Base-by-base conservation (phyloP, 139 green algal species). In the Chlamydomonas sphaeroides region DNA sequence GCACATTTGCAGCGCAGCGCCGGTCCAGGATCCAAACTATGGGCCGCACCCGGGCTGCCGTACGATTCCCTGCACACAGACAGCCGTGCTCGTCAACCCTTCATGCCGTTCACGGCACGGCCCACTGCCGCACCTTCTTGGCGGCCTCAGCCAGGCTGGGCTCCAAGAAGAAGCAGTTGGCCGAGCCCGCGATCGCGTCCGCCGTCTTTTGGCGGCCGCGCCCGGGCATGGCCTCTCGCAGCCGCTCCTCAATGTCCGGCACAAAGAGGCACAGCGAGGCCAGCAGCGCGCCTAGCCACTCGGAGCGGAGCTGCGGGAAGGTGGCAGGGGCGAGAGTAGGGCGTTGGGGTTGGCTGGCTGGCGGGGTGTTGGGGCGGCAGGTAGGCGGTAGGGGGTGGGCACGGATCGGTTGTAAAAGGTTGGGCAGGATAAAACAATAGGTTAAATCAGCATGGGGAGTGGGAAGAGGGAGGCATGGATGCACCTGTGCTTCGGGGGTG, bases 211-310 rank as follows among this genome's bases (percentile, higher is more conserved):
- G 75, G 10, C 95, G 82, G 8, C 95, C 94, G 8, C 90, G 80
- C 0, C 91, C 91, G 30, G 93, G 90, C 72, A 88, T 72, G 18
- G 89, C 77, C 62, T 96, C 88, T 15, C 94, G 88, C 35, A 98
- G 84, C 30, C 91, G 79, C 35, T 84, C 68, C 84, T 97, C 92
- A 18, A 98, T 85, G 30, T 93, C 88, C 21, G 95, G 95, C 11
- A 91, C 88, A 1, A 80, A 73, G 0, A 94, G 83, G 53, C 90
- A 92, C 35, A 94, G 39, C 14, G 88, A 83, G 25, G 92, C 91
- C 68, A 98, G 90, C 10, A 89, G 23, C 0, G 76, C 78, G 18
- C 91, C 92, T 35, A 98, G 48, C 2, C 84, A 87, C 84, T 98
- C 95, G 30, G 91, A 87, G 25, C 93, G 84, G 14, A 84, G 65